These are phyloP conservation scores for Thalassiosira hispida DNA, from an alignment of 352 stramenopile genomes.

Conservation along the genomic window DNA sequence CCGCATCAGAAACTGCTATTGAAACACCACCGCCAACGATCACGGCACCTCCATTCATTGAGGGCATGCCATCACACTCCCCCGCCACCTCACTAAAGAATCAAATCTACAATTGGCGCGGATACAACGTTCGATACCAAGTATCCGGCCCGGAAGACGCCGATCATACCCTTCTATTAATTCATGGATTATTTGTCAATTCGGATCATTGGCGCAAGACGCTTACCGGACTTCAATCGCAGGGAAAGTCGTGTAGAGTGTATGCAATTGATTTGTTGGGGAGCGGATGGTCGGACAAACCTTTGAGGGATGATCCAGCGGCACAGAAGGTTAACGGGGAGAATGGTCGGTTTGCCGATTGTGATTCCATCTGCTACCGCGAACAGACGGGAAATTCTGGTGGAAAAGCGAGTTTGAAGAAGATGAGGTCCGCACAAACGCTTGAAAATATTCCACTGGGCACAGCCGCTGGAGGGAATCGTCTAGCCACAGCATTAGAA, in stretches of 20 bases:
- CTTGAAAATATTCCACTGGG: slow-evolving; percentile 66
- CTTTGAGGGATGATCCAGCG: slow-evolving; percentile 42
- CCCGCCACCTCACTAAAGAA: slow-evolving; percentile 66
- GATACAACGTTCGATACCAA: slow-evolving; percentile 78
- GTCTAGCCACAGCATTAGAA: slow-evolving; percentile 58
- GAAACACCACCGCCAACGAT: not conserved
- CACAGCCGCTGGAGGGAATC: slow-evolving; percentile 58
- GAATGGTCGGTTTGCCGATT: slow-evolving; percentile 61
- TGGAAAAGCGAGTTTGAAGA: slow-evolving; percentile 11
- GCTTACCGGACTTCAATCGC: slow-evolving; percentile 50
- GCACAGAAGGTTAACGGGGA: slow-evolving; percentile 69
- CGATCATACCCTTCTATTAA: slow-evolving; percentile 60
- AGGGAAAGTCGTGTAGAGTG: slow-evolving; percentile 46
- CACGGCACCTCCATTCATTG: not conserved
- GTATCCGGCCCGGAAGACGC: slow-evolving; percentile 62
- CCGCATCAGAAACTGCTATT: not conserved
- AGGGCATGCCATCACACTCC: slow-evolving; percentile 41
- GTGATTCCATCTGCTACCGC: slow-evolving; percentile 45
- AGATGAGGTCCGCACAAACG: slow-evolving; percentile 30
- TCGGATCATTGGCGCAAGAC: slow-evolving; percentile 83
- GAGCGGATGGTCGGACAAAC: slow-evolving; percentile 81
- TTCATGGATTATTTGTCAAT: slow-evolving; percentile 86
- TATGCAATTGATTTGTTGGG: slow-evolving; percentile 82
- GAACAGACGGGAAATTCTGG: not conserved
- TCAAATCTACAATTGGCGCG: slow-evolving; percentile 75